phyloP scores from a whole-genome alignment of 257 asterid species.

The Forsythia suspensa region DNA sequence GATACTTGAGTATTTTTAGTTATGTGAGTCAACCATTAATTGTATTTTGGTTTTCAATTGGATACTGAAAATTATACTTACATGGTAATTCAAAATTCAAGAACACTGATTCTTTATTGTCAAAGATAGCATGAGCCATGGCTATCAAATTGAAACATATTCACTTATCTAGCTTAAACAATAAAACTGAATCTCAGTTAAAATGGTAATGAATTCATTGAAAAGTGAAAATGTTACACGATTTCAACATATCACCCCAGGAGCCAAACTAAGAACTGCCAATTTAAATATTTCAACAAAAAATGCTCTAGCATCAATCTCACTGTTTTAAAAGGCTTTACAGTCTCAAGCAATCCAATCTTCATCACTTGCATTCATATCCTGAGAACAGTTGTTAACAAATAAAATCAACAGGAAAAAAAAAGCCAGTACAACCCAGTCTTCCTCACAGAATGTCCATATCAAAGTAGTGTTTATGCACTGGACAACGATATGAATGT shows the following conservation, averaged over 20 bases:
- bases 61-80: background rate
- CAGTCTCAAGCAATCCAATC: slow-evolving; percentile 55
- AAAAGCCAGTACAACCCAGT: background rate
- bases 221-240: no score
- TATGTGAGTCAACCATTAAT: background rate
- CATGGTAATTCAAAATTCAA: no score
- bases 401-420: background rate
- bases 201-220: no score
- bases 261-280: background rate
- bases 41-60: no score
- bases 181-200: no score
- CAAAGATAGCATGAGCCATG: no score
- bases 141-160: no score
- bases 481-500: background rate
- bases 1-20: no score
- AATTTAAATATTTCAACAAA: background rate
- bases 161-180: no score
- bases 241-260: background rate
- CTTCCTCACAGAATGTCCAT: background rate
- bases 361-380: slow-evolving; percentile 59
- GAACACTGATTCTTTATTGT: no score
- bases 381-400: slow-evolving; percentile 35
- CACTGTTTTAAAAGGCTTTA: background rate
- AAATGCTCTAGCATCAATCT: slow-evolving; percentile 12
- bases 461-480: background rate